Base-by-base conservation (phyloP, 176 grass and related monocot species). In the Carex myosuroides region DNA sequence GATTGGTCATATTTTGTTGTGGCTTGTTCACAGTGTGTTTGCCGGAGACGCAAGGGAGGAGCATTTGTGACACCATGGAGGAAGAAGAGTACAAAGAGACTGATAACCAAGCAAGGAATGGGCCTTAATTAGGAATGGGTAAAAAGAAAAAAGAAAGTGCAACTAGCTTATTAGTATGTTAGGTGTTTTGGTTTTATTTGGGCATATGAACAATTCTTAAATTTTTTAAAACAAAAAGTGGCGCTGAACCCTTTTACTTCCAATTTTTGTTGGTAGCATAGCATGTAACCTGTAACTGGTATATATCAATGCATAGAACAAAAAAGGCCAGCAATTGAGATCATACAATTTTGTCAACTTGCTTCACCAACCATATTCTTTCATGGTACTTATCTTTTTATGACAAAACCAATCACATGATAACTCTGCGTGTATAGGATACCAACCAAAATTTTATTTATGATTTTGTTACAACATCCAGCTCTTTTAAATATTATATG, bases 61-160 rank as follows among this genome's bases (percentile, higher is more conserved):
- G 26, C 81, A 94, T 94, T 44, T 90, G 90, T 5, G 95, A 98
- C 84, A 98, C 95, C 79, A 89, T 98, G 90, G 95, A 98, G 42
- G 95, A 98, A 86, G 92, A 98, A 86, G 92, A 94, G 62, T 10
- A 39, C 29, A 93, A 98, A 73, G 80, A 88, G 20, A 80, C 71
- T 26, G 7, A 84, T 20, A 66, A 29, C 7, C 83, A 58, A 59
- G 44, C 79, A 75, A 53, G 1, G 1, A 53, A 26, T 75, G 44
- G 17, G 20, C 44, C 70, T 26, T 75, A 74, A 41, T 70, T 13
- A 30, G 11, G 11, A 70, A 75, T 52, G 20, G 26, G 1, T 14
- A 18, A 39, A 39, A n/a, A 14, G 13, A 13, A 22, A 48, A 48
- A 48, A 66, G 14, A 67, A 6, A 13, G 3, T 53, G 20, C 11